Evolutionary conservation across 306 rosid species (phyloP).

Genomic region (Gillenia trifoliata): DNA sequence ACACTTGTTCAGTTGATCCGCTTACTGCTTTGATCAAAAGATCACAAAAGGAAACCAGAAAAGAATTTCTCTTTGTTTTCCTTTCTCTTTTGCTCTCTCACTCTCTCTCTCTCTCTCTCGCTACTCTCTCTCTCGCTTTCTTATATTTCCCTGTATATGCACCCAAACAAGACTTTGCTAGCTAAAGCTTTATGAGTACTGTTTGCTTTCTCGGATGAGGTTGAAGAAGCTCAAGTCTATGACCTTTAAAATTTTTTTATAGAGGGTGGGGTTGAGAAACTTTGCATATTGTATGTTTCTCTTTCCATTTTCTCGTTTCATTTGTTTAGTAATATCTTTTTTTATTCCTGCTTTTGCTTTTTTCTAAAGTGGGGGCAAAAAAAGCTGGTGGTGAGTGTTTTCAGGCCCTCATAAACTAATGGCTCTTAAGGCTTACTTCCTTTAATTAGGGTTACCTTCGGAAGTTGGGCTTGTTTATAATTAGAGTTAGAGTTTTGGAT

Average conservation of each 20-base stretch:
- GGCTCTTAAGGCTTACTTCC: conserved; percentile 37
- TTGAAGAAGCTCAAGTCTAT: conserved; percentile 48
- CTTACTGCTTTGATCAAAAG: conserved; percentile 14
- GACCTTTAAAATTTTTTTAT: conserved; percentile 40
- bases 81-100: conserved; percentile 24
- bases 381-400: conserved; percentile 52
- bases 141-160: conserved; percentile 41
- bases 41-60: not conserved
- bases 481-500: conserved; percentile 25
- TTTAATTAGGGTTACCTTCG: conserved; percentile 55
- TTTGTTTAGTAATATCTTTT: conserved; percentile 42
- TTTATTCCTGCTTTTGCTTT: conserved; percentile 54
- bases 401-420: conserved; percentile 38
- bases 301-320: conserved; percentile 32
- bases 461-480: conserved; percentile 22
- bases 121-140: not conserved
- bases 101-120: not conserved
- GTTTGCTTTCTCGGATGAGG: conserved; percentile 36
- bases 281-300: conserved; percentile 42
- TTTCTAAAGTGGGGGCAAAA: conserved; percentile 41
- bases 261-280: conserved; percentile 47
- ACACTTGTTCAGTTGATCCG: not conserved
- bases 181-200: conserved; percentile 42
- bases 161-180: conserved; percentile 58
- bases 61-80: conserved; percentile 1